phyloP scores from a whole-genome alignment of 2,329 filamentous ascomycete genomes.

The Macrophomina pseudophaseolina region DNA sequence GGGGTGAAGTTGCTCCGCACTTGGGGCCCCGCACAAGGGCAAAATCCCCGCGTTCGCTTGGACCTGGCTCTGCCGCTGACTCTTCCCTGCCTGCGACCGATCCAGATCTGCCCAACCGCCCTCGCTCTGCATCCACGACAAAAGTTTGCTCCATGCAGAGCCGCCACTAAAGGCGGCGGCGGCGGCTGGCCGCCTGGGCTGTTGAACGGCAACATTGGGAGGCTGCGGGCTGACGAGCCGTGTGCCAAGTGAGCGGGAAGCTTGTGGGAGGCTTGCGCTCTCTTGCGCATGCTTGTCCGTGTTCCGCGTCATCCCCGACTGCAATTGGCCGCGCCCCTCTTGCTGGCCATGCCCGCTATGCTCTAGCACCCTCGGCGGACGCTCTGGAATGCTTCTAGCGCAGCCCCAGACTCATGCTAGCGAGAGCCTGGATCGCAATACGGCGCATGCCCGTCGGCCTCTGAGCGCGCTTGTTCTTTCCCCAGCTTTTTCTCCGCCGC shows the following conservation, averaged over 20 bases:
- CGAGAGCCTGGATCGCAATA: conserved; percentile 11
- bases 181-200: conserved; percentile 1
- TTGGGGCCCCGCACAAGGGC: neutral
- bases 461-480: conserved; percentile 6
- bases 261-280: conserved; percentile 2
- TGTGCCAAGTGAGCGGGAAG: conserved; percentile 13
- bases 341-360: neutral
- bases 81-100: conserved; percentile 1
- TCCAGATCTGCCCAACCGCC: conserved; percentile 8
- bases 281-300: neutral
- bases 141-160: neutral
- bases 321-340: neutral
- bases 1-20: neutral
- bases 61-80: neutral
- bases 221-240: conserved; percentile 9
- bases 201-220: neutral
- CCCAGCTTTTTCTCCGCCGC: conserved; percentile 17
- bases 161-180: neutral
- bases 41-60: neutral
- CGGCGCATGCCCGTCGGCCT: neutral
- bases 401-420: neutral
- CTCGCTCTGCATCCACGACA: neutral
- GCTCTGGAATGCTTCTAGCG: conserved; percentile 22
- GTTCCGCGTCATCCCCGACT: neutral
- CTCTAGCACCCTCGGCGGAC: conserved; percentile 11